Evolutionary conservation across 768 basidiomycete genomes (phyloP).

Genomic region (Naematelia encephala): DNA sequence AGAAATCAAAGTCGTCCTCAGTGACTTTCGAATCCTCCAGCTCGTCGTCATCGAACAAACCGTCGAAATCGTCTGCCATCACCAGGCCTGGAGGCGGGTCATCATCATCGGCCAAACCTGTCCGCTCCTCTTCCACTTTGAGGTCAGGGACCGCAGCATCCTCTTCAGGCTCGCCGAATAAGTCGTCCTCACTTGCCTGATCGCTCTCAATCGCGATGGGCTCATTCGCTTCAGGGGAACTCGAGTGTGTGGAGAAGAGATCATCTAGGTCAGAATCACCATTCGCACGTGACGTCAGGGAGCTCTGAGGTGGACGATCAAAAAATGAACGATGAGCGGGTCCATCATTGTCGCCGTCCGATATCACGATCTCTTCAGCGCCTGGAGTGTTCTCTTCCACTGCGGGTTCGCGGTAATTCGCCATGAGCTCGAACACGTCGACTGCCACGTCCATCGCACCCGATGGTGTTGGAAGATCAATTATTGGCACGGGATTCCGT

Average conservation of each 20-base stretch:
- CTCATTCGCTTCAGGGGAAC: constrained; percentile 1
- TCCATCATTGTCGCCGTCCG: background rate
- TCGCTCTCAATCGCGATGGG: background rate
- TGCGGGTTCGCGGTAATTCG: constrained; percentile 12
- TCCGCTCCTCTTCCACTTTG: too few species aligned
- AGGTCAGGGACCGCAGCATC: background rate
- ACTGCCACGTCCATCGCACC: constrained; percentile 13
- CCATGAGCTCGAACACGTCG: constrained; percentile 11
- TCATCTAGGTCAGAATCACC: constrained; percentile 18
- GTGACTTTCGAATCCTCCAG: constrained; percentile 11
- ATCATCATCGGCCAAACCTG: too few species aligned
- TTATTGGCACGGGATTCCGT: background rate
- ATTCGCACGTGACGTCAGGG: background rate
- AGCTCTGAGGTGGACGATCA: background rate
- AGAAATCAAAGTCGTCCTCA: constrained; percentile 31
- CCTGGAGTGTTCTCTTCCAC: constrained; percentile 1
- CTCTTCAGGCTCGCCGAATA: background rate
- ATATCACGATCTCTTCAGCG: background rate
- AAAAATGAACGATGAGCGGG: background rate
- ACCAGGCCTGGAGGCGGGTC: background rate
- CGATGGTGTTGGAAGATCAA: background rate
- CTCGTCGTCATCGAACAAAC: constrained; percentile 8
- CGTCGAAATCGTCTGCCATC: constrained; percentile 7
- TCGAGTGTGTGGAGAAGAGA: constrained; percentile 17
- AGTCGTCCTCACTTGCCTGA: background rate